Base-by-base conservation (phyloP, 2,329 filamentous ascomycete species). In the Aspergillus glaucus region DNA sequence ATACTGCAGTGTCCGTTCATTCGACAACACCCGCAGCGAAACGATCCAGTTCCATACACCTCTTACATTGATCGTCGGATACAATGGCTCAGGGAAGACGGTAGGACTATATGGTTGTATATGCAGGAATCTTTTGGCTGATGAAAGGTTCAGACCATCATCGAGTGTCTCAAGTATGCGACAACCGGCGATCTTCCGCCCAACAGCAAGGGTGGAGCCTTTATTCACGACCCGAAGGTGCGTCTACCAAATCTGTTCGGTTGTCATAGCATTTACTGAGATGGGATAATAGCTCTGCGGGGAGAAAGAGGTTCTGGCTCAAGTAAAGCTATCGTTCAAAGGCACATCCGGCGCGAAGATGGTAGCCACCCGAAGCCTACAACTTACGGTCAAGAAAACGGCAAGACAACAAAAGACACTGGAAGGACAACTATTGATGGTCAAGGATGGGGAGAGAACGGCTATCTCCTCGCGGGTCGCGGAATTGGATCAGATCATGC, bases 101-200 rank as follows among this genome's bases (percentile, higher is more conserved):
- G 78, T 80, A 71, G 41, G 67, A 55, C n/a, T 26, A n/a, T 17
- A n/a, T 30, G 22, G n/a, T n/a, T 17, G 22, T 15, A 12, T 6
- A 6, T 15, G 6, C 7, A 26, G 22, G 22, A 14, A 14, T 26
- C 1, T 17, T 1, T 43, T 43, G 32, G 30, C 21, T 45, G 32
- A 45, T 17, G 21, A 15, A 39, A 19, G 26, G 12, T 9, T 19
- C 4, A 80, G 75, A 97, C 93, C 50, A 95, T 98, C 64, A 98
- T 98, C 70, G 93, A 98, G 70, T 95, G 90, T 67, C 86, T 98
- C 63, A 96, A 96, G 66, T 98, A 96, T 82, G 91, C 88, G 46
- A 96, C 94, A 15, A 96, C 91, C 6, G 94, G 93, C 49, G 87
- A 94, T 62, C 80, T 95, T 43, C 93, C 93, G 1, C 89, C 93